Base-by-base conservation (phyloP, 2,329 filamentous ascomycete species). In the Aspergillus quadricinctus region DNA sequence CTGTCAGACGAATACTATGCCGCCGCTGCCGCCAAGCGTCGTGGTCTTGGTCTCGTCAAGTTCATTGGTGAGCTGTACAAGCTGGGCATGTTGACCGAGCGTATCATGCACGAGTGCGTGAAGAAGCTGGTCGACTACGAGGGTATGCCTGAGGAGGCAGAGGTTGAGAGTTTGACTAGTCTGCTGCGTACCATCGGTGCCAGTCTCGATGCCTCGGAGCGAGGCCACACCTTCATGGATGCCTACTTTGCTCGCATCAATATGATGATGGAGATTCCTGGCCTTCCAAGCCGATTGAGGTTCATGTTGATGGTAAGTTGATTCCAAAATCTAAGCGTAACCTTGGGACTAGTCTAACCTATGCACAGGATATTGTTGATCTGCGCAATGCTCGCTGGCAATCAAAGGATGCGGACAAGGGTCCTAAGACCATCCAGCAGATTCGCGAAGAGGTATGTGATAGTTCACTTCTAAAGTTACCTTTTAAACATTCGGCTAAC, bases 1-100 rank as follows among this genome's bases (percentile, higher is more conserved):
- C 78, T 99, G 65, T 96, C 93, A 0, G 94, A 99, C 60, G 94
- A 97, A 73, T 99, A 99, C 80, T 99, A 99, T 75, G 78, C 86
- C 62, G 93, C 91, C 43, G 93, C 92, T 50, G 92, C 93, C 56
- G 92, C 92, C 69, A 99, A 99, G 82, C 88, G 94, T 77, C 89
- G 92, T 75, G 94, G 94, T 78, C 89, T 99, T 62, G 94, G 94
- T 87, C 85, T 99, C 23, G 93, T 99, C 62, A 93, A 97, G 77
- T 99, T 99, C 79, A 99, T 99, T 71, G 94, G 94, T 80, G 94
- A 99, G 78, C 85, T 99, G 48, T 99, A 96, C 85, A 99, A 97
- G 82, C 86, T 99, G 59, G 88, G 89, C 73, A 99, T 99, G 94
- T 84, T 99, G 75, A 99, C 94, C 59, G 90, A 97, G 75, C 90